These are phyloP conservation scores for Boehmeria nivea DNA, from an alignment of 306 rosid species.

Conservation along the genomic window DNA sequence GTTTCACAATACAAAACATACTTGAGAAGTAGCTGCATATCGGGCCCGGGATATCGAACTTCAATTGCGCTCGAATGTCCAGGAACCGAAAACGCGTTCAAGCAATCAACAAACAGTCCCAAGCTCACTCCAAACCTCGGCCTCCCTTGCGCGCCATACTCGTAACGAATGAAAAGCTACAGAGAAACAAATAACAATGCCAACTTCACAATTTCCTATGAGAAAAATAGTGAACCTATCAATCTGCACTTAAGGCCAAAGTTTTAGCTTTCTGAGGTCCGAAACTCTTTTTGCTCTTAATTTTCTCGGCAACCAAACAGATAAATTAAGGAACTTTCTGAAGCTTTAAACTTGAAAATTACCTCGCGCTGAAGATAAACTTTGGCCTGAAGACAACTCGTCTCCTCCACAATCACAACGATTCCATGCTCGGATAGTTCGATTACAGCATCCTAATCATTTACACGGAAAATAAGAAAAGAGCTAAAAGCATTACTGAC, in stretches of 20 bases:
- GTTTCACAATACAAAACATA: conserved; percentile 20
- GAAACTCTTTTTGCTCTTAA: neutral
- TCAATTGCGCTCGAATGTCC: conserved; percentile 55
- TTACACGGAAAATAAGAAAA: neutral
- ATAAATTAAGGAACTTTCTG: too few species aligned
- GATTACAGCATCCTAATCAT: conserved; percentile 54
- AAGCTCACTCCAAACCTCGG: conserved; percentile 88
- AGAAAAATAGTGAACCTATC: neutral
- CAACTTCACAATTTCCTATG: neutral
- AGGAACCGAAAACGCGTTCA: conserved; percentile 76
- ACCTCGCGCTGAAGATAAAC: conserved; percentile 95
- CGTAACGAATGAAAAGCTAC: conserved; percentile 70
- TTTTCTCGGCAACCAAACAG: neutral
- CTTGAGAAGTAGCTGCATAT: conserved; percentile 94
- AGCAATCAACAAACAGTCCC: conserved; percentile 75
- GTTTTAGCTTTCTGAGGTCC: neutral
- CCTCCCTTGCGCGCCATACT: conserved; percentile 68
- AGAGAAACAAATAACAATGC: neutral
- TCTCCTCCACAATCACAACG: conserved; percentile 79
- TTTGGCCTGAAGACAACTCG: conserved; percentile 87
- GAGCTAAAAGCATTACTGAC: too few species aligned
- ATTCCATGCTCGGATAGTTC: conserved; percentile 87
- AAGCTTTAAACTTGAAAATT: neutral
- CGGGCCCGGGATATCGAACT: conserved; percentile 87
- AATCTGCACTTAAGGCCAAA: neutral